Evolutionary conservation across 805 yeast species (phyloP), one percentile per base, ranked within the genome.

Genomic region (Candida tallmaniae): DNA sequence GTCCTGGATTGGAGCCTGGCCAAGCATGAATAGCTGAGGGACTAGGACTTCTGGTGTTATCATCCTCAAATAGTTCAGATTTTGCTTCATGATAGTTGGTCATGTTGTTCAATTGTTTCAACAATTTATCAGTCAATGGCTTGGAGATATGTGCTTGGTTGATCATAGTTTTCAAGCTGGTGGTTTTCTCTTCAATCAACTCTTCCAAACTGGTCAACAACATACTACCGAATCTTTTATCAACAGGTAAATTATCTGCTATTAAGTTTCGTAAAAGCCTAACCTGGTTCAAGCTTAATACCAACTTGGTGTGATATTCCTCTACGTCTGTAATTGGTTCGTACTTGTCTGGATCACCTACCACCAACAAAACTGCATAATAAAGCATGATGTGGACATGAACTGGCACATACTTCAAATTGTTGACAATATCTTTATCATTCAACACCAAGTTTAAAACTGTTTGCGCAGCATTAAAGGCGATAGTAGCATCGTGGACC

Each of bases 361-460:
- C 39, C 5, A 78, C 55, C 19, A 79, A 53, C 34, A 79, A 53
- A 0, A 81, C 79, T 2, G 86, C 82, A 45, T 78, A 80, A 48
- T 79, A 80, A 9, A 79, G 56, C 85, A 80, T 80, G 33, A 80
- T 69, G 49, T 79, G 84, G 26, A 80, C 76, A 50, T 80, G 86
- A n/a, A 79, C 73, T 0, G 88, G 88, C 14, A 79, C 81, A 46
- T 75, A 80, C 45, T 68, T 70, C 39, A 80, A 58, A 29, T 77
- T 74, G 6, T 67, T 60, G 18, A 70, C 51, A 22, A 80, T 75
- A 48, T 80, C 86, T 9, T 63, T 56, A 50, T 80, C 87, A 31
- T 68, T 70, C 4, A 78, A 58, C 0, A 78, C 80, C 35, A 79
- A 55, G 38, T 74, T 76, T 32, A 80, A 51, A 0, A 80, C 78